Conservation (phyloP, 257 asterid species). For the Rauvolfia tetraphylla region DNA sequence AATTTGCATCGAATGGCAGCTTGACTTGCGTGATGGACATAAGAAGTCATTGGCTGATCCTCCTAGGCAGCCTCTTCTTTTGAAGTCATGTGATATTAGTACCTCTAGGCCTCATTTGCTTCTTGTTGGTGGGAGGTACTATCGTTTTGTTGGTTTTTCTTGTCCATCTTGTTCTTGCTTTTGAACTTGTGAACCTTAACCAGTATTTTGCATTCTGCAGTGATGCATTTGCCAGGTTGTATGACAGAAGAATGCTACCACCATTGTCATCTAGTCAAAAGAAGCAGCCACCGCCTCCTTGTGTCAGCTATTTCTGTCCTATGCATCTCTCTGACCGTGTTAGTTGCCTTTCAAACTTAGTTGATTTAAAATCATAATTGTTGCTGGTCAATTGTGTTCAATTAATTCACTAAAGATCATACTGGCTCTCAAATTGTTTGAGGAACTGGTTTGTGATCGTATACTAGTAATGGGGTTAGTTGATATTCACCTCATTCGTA, state of each 20-base stretch:
- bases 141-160: slow-evolving; percentile 18
- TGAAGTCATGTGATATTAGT: slow-evolving; percentile 94
- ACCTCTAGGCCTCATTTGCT: slow-evolving; percentile 90
- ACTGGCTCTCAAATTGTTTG: not conserved
- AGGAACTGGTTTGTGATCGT: not conserved
- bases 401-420: not conserved
- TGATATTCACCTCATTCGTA: not conserved
- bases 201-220: slow-evolving; percentile 43
- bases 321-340: slow-evolving; percentile 92
- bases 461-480: not conserved
- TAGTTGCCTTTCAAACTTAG: slow-evolving; percentile 32
- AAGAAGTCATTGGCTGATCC: slow-evolving; percentile 81
- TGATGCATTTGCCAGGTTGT: slow-evolving; percentile 93
- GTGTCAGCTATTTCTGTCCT: slow-evolving; percentile 90
- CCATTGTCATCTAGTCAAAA: slow-evolving; percentile 86
- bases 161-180: slow-evolving; percentile 16
- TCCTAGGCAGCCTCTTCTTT: slow-evolving; percentile 69
- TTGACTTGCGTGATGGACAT: slow-evolving; percentile 90
- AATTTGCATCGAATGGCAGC: slow-evolving; percentile 46
- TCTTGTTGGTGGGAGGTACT: slow-evolving; percentile 97
- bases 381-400: not conserved
- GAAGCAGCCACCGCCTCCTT: slow-evolving; percentile 79
- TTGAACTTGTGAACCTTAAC: slow-evolving; percentile 17
- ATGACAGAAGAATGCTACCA: slow-evolving; percentile 97
- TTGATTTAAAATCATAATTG: not conserved